A percentile compares a stretch with the other conserved stretches of the same genome.
Conservation (phyloP, 768 basidiomycete species). For the Lactarius sanguifluus region DNA sequence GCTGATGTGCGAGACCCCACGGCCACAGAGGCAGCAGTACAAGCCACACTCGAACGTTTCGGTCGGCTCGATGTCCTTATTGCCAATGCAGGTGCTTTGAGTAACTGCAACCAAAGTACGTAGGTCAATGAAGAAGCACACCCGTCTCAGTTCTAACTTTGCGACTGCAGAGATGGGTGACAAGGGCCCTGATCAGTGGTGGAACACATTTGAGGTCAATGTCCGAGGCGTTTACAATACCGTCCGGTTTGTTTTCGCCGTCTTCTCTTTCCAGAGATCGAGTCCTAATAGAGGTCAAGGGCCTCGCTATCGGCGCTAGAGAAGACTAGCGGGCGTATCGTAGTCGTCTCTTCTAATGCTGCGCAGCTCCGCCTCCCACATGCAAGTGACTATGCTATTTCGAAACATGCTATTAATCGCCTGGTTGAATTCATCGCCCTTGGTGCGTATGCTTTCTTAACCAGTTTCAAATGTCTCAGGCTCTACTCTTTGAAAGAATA, state of each 20-base stretch:
- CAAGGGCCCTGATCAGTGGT: conserved; percentile 17
- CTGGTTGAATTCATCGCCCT: no score
- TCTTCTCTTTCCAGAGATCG: no score
- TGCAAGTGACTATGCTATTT: no score
- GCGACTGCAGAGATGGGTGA: conserved; percentile 25
- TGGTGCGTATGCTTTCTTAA: no score
- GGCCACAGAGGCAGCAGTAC: not conserved
- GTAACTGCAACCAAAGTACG: not conserved
- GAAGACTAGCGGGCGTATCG: not conserved
- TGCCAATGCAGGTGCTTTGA: no score
- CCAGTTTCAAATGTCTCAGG: not conserved
- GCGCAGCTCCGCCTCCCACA: no score
- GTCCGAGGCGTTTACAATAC: conserved; percentile 17
- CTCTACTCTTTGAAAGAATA: conserved; percentile 4
- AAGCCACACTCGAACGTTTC: no score
- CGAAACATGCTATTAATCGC: no score
- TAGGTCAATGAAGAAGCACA: not conserved
- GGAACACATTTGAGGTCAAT: no score
- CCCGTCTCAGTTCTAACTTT: not conserved
- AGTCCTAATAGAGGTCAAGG: not conserved
- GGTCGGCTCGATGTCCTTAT: no score
- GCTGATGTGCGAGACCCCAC: no score
- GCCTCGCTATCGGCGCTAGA: conserved; percentile 9
- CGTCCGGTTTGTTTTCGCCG: conserved; percentile 28
- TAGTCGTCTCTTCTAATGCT: no score